These are phyloP conservation scores for Beta lomatogona DNA, from an alignment of 179 eudicot species.

Conservation along the genomic window DNA sequence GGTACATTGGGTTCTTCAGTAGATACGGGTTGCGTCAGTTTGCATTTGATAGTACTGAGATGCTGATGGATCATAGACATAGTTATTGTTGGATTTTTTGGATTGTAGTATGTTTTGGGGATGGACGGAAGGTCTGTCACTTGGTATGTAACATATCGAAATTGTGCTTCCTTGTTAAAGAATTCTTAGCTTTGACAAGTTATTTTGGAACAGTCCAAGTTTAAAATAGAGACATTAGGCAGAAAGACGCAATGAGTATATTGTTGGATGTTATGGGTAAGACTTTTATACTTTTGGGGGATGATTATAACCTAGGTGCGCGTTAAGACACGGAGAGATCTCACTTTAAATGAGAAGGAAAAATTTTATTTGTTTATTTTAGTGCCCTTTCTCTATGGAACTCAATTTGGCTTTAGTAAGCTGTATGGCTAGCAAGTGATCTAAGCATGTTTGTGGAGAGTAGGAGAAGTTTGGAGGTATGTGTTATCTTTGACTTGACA, in stretches of 20 bases:
- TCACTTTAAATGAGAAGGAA: too few relatives aligned
- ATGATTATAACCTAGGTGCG: not conserved
- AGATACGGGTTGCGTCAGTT: not conserved
- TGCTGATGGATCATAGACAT: not conserved
- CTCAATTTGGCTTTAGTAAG: not conserved
- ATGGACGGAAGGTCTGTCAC: too few relatives aligned
- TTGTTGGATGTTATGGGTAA: not conserved
- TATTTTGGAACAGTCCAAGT: not conserved
- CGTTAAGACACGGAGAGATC: not conserved
- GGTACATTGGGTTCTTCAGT: not conserved
- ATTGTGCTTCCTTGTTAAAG: too few relatives aligned
- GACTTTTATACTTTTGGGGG: not conserved
- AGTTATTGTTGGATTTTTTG: not conserved
- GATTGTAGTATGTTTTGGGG: not conserved
- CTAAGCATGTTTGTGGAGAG: not conserved
- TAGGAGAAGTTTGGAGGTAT: not conserved
- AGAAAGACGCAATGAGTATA: not conserved
- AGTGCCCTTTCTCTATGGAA: not conserved
- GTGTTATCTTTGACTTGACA: not conserved
- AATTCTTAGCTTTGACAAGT: too few relatives aligned
- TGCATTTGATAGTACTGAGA: not conserved
- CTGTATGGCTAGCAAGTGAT: not conserved
- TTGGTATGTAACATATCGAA: too few relatives aligned
- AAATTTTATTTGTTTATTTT: not conserved
- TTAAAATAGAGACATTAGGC: not conserved